Evolutionary conservation across 306 rosid species (phyloP).

Genomic region (Fragaria ananassa): DNA sequence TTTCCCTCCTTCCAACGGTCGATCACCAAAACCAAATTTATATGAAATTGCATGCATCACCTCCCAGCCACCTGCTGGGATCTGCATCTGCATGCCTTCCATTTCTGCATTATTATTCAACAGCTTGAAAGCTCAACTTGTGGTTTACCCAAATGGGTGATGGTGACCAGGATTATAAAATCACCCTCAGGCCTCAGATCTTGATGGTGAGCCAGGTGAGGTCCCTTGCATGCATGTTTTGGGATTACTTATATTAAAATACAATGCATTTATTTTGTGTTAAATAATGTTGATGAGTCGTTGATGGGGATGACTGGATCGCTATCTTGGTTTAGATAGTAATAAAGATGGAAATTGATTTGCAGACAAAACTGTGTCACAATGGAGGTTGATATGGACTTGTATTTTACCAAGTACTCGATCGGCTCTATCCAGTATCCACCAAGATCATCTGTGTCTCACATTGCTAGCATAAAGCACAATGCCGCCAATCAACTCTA

Average conservation of each 20-base stretch:
- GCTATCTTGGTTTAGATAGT: neutral
- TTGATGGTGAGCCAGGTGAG: neutral
- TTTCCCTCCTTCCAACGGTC: neutral
- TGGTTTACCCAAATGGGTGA: neutral
- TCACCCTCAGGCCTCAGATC: neutral
- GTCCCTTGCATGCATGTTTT: neutral
- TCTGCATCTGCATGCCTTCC: neutral
- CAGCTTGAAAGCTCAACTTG: neutral
- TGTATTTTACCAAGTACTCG: neutral
- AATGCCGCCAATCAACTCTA: neutral
- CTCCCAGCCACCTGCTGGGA: neutral
- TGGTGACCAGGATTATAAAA: neutral
- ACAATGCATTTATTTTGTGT: neutral
- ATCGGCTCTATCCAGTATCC: neutral
- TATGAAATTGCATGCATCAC: neutral
- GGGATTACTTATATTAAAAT: neutral
- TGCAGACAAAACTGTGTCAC: neutral
- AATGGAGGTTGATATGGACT: neutral
- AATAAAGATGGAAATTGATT: neutral
- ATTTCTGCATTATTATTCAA: neutral
- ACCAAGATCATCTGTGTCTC: neutral
- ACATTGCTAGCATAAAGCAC: neutral
- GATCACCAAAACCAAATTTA: neutral
- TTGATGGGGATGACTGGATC: neutral
- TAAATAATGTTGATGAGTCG: neutral